Evolutionary conservation across 345 rosid species (phyloP), one percentile per base, ranked within the genome.

Genomic region (Salix suchowensis): DNA sequence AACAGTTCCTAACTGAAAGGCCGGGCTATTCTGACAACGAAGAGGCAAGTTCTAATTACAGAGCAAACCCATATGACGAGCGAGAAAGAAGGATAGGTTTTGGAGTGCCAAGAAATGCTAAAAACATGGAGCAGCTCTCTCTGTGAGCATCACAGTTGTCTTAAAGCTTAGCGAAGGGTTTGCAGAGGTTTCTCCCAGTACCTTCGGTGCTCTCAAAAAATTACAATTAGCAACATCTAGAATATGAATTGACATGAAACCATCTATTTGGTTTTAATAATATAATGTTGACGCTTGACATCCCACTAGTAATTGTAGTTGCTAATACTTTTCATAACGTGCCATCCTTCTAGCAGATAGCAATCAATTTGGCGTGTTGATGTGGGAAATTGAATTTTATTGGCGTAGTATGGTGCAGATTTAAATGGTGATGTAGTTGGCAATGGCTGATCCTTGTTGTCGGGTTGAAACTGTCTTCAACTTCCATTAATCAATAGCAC

Each of bases 1-100:
- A 96, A 83, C 95, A 92, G 77, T 93, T 92, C 80, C 83, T 96
- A 37, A 93, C 99, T 1, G 99, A 96, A 85, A 87, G 91, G 71
- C 99, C 99, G 0, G 99, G 95, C n/a, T 84, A 91, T 68, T 87
- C 86, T 19, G 93, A 91, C 52, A 91, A 88, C 37, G 98, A 93
- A 65, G 97, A 93, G 87, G 96, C 98, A 44, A 88, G 91, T 77
- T 93, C 97, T 9, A 83, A 77, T 76, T 91, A 84, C 72, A 86
- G 91, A 74, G 90, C 78, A 70, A 88, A 83, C 79, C 79, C 91
- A 61, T 76, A 79, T 42, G 94, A 89, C 34, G 96, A 84, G 71
- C 91, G 84, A 69, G 96, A 88, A 66, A 82, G 78, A 77, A 85
- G 85, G 79, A 74, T 79, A 6, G 87, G 86, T 71, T 78, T 80